These are phyloP conservation scores for Pleurotus giganteus DNA, from an alignment of 768 basidiomycete genomes.

Conservation along the genomic window DNA sequence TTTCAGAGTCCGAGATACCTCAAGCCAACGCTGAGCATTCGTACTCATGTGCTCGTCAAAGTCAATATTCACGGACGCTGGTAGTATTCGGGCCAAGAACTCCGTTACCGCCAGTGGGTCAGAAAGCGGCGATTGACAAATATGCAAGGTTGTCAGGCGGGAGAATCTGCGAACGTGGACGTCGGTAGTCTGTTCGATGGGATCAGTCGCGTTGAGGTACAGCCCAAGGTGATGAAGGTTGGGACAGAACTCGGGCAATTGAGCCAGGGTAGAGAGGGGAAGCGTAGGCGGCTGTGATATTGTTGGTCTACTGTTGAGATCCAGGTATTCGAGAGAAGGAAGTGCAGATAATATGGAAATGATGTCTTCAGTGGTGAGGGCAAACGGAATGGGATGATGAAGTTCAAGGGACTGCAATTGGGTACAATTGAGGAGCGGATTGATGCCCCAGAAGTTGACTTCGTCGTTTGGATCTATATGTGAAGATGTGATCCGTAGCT, in stretches of 20 bases:
- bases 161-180: no score
- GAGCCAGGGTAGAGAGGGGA: not conserved
- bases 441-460: not conserved
- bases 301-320: not conserved
- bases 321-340: not conserved
- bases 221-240: not conserved
- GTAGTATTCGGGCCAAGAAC: no score
- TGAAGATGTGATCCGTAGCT: not conserved
- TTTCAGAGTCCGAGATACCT: no score
- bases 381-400: not conserved
- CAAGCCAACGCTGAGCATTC: no score
- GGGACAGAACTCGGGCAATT: not conserved
- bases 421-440: not conserved
- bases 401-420: not conserved
- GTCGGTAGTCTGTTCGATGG: no score
- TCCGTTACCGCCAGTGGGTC: no score
- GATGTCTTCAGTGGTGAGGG: not conserved
- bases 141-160: no score
- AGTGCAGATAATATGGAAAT: not conserved
- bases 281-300: not conserved
- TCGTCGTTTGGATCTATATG: not conserved
- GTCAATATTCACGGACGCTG: no score
- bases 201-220: not conserved
- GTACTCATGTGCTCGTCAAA: no score
- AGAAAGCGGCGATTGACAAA: no score